Conservation (phyloP, 768 basidiomycete species). For the Lactarius evosmus region DNA sequence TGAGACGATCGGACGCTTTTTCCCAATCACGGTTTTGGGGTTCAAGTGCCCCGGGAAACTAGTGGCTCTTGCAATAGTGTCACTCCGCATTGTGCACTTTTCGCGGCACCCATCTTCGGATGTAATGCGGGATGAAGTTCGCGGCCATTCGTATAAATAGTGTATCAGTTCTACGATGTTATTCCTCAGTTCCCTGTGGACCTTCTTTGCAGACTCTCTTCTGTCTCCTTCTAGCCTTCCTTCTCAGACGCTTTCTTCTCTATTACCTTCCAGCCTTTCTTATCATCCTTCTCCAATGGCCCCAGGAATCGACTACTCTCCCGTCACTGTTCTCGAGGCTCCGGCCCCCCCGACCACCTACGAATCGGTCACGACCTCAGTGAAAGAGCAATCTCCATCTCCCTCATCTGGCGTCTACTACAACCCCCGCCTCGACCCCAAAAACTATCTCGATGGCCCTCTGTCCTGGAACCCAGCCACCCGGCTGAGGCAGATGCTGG, state of each 20-base stretch:
- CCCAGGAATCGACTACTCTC: slow-evolving; percentile 12
- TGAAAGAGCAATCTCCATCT: slow-evolving; percentile 8
- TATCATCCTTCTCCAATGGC: slow-evolving; percentile 4
- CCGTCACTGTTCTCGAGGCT: background rate
- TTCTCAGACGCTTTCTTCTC: background rate
- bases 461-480: slow-evolving; percentile 67
- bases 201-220: background rate
- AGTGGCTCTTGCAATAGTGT: background rate
- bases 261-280: too few species aligned
- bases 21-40: background rate
- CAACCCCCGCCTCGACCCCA: slow-evolving; percentile 66
- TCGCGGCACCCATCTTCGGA: background rate
- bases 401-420: slow-evolving; percentile 43
- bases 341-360: background rate
- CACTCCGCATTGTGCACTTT: background rate
- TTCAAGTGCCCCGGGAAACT: background rate
- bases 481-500: slow-evolving; percentile 53
- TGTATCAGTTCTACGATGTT: too few species aligned
- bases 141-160: background rate
- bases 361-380: background rate
- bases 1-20: background rate
- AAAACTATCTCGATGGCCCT: slow-evolving; percentile 65
- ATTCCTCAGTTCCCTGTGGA: background rate
- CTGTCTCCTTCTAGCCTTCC: background rate
- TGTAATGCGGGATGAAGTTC: background rate